phyloP scores from a whole-genome alignment of 805 yeast genomes.

The Candida nonsorbophila region DNA sequence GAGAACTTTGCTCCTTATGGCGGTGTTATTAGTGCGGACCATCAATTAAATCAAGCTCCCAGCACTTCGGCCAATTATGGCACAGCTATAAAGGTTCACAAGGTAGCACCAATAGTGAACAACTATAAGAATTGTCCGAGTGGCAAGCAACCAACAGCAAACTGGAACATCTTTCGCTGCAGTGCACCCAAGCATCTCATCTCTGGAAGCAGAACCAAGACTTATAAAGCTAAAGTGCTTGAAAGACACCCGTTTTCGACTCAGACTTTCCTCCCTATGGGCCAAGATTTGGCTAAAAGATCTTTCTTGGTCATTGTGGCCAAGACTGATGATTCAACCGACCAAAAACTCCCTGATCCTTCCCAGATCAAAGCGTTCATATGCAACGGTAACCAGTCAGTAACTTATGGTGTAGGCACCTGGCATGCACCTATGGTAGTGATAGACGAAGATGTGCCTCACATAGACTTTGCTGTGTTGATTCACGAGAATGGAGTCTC shows the following conservation, averaged over 20 bases:
- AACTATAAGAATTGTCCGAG: conserved; percentile 44
- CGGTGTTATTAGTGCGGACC: conserved; percentile 69
- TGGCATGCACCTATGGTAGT: conserved; percentile 99
- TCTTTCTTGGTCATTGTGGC: conserved; percentile 85
- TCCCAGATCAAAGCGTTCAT: conserved; percentile 58
- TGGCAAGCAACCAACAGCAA: conserved; percentile 48
- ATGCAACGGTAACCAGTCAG: conserved; percentile 80
- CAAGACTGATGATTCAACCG: conserved; percentile 32
- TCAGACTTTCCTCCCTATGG: conserved; percentile 92
- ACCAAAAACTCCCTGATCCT: conserved; percentile 56
- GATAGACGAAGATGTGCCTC: conserved; percentile 47
- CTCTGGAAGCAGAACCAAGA: conserved; percentile 9
- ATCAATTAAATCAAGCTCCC: conserved; percentile 49
- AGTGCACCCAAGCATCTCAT: conserved; percentile 67
- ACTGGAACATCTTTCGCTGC: conserved; percentile 82
- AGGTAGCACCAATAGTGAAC: conserved; percentile 66
- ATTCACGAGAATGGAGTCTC: conserved; percentile 79
- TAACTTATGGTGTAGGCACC: conserved; percentile 77
- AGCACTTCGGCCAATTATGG: conserved; percentile 78
- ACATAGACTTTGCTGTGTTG: conserved; percentile 78
- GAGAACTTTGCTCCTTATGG: conserved; percentile 66
- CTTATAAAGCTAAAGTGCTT: conserved; percentile 59
- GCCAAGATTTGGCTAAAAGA: conserved; percentile 40
- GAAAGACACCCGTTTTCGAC: conserved; percentile 89
- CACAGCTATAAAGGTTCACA: conserved; percentile 76